A percentile compares a stretch with the other conserved stretches of the same genome.
Evolutionary conservation across 768 basidiomycete species (phyloP).

Genomic region (Exidia glandulosa): DNA sequence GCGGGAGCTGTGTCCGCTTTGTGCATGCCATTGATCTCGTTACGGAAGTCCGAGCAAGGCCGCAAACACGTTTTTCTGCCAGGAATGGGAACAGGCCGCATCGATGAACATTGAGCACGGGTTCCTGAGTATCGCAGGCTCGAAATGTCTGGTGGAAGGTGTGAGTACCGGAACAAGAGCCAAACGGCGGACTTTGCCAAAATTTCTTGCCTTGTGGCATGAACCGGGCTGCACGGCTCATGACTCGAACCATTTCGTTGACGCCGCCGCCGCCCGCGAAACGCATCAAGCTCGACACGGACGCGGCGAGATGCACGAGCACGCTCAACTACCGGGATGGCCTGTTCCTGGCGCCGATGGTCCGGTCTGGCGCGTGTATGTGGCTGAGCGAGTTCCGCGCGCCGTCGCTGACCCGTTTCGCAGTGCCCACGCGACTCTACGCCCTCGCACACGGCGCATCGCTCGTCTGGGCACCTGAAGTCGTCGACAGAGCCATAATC

Average conservation of each 20-base stretch:
- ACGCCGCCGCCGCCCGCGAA: constrained; percentile 27
- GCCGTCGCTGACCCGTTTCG: too few species aligned
- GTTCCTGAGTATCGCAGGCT: too few species aligned
- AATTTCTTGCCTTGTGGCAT: background rate
- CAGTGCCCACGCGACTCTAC: constrained; percentile 78
- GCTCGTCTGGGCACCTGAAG: constrained; percentile 94
- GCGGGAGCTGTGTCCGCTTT: too few species aligned
- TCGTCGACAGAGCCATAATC: constrained; percentile 91
- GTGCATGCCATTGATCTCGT: too few species aligned
- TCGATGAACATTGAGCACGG: too few species aligned
- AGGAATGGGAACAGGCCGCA: too few species aligned
- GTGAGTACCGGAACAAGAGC: too few species aligned
- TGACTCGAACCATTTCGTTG: constrained; percentile 1
- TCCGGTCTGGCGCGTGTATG: constrained; percentile 81
- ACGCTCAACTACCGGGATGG: constrained; percentile 70
- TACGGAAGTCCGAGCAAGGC: too few species aligned
- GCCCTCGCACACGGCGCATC: constrained; percentile 88
- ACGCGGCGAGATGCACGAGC: background rate
- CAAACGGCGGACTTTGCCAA: background rate
- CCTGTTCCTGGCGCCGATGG: constrained; percentile 96
- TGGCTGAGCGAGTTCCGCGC: constrained; percentile 8
- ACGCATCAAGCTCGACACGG: constrained; percentile 35
- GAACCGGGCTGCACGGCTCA: background rate
- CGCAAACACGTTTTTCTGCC: too few species aligned
- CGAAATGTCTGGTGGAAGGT: too few species aligned